Evolutionary conservation across 2,329 filamentous ascomycete genomes (phyloP).

Genomic region (Sclerotinia subarctica): DNA sequence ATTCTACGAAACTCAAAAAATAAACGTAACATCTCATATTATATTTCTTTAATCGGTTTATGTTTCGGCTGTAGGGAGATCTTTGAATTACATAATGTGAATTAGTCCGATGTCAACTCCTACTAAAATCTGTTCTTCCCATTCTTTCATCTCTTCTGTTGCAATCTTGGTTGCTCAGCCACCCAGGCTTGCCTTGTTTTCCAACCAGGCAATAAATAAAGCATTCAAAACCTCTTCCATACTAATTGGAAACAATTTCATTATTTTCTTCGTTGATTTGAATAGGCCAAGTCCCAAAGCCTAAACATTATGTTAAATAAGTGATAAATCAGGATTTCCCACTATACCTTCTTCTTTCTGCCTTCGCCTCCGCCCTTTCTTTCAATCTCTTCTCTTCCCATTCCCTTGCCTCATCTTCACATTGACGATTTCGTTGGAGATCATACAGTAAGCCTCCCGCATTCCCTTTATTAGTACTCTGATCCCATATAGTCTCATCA

Average conservation of each 20-base stretch:
- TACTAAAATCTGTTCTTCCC: not conserved
- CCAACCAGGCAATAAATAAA: not conserved
- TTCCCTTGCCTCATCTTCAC: not conserved
- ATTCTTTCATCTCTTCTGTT: too few species aligned
- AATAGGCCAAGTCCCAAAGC: not conserved
- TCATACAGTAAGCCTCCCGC: not conserved
- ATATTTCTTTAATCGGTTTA: too few species aligned
- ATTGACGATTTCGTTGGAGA: not conserved
- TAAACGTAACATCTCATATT: too few species aligned
- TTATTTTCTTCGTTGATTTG: not conserved
- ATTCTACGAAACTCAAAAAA: too few species aligned
- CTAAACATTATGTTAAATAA: not conserved
- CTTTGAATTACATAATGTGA: not conserved
- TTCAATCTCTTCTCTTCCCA: not conserved
- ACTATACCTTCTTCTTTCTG: not conserved
- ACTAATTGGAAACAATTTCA: not conserved
- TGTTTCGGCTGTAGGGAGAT: not conserved
- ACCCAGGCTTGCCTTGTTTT: too few species aligned
- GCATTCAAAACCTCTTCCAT: not conserved
- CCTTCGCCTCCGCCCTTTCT: not conserved
- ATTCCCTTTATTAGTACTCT: not conserved
- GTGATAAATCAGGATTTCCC: not conserved
- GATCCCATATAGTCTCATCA: accelerated
- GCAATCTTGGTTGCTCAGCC: too few species aligned
- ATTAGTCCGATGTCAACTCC: not conserved